These are phyloP conservation scores for Aspergillus luchuensis DNA, from an alignment of 2,329 filamentous ascomycete genomes.

Conservation along the genomic window DNA sequence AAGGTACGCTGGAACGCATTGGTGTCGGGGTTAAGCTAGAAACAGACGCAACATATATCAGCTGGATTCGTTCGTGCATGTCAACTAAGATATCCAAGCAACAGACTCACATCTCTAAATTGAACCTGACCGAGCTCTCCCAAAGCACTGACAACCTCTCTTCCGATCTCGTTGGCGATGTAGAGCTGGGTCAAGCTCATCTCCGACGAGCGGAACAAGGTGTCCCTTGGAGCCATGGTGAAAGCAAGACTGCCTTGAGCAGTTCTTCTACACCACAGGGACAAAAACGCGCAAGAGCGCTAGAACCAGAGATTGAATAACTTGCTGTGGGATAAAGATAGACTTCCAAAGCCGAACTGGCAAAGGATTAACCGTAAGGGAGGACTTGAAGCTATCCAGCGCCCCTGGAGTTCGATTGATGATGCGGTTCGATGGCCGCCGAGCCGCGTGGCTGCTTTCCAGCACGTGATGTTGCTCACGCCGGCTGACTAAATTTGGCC, in stretches of 20 bases:
- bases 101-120: constrained; percentile 82
- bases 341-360: neutral
- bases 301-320: neutral
- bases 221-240: constrained; percentile 72
- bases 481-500: neutral
- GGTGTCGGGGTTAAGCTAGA: constrained; percentile 84
- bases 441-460: constrained; percentile 24
- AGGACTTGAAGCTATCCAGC: constrained; percentile 14
- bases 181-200: constrained; percentile 99
- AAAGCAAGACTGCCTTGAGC: constrained; percentile 26
- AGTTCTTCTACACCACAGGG: constrained; percentile 25
- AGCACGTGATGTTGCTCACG: constrained; percentile 22
- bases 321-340: constrained; percentile 16
- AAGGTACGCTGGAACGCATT: constrained; percentile 97
- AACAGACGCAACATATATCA: constrained; percentile 19
- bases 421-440: constrained; percentile 9
- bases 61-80: constrained; percentile 7
- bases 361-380: constrained; percentile 11
- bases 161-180: constrained; percentile 97
- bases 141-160: constrained; percentile 93
- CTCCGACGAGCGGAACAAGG: constrained; percentile 98
- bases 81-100: constrained; percentile 1
- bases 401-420: constrained; percentile 8
- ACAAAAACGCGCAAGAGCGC: constrained; percentile 12
- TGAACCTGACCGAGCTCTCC: constrained; percentile 96